phyloP scores from a whole-genome alignment of 129 eudicot species.

The Pseudognaphalium luteoalbum region DNA sequence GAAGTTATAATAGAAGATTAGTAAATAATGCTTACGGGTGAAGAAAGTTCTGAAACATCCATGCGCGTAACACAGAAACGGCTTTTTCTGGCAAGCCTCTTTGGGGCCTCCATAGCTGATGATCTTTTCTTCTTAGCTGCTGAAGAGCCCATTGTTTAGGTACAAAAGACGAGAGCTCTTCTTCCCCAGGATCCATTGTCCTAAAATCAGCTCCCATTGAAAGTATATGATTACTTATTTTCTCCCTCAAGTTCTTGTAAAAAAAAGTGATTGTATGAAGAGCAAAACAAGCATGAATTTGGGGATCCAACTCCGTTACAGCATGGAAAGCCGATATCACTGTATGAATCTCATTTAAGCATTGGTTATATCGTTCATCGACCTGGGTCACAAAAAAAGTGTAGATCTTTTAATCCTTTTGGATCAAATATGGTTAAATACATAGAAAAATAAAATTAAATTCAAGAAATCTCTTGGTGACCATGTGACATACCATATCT shows the following conservation, averaged over 20 bases:
- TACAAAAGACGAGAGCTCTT: slow-evolving; percentile 53
- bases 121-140: slow-evolving; percentile 79
- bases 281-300: slow-evolving; percentile 72
- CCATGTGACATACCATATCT: slow-evolving; percentile 49
- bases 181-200: slow-evolving; percentile 42
- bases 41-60: slow-evolving; percentile 99
- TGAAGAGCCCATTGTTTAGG: slow-evolving; percentile 94
- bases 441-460: background rate
- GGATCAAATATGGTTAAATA: background rate
- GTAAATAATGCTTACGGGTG: slow-evolving; percentile 71
- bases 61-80: slow-evolving; percentile 83
- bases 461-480: slow-evolving; percentile 10
- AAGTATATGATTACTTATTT: slow-evolving; percentile 76
- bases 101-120: slow-evolving; percentile 91
- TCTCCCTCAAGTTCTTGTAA: slow-evolving; percentile 74
- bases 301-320: slow-evolving; percentile 88
- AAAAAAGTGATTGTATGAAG: slow-evolving; percentile 70
- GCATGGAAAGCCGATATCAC: slow-evolving; percentile 87
- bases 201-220: slow-evolving; percentile 49
- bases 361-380: slow-evolving; percentile 75
- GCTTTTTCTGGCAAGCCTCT: slow-evolving; percentile 97
- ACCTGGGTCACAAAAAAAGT: slow-evolving; percentile 46
- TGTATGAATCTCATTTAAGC: slow-evolving; percentile 86
- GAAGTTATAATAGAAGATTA: background rate
- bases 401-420: background rate